Percentiles rank a stretch among this genome's conserved stretches.
Evolutionary conservation across 1,139 yeast genomes (phyloP).

Genomic region (Zygoascus hellenicus): DNA sequence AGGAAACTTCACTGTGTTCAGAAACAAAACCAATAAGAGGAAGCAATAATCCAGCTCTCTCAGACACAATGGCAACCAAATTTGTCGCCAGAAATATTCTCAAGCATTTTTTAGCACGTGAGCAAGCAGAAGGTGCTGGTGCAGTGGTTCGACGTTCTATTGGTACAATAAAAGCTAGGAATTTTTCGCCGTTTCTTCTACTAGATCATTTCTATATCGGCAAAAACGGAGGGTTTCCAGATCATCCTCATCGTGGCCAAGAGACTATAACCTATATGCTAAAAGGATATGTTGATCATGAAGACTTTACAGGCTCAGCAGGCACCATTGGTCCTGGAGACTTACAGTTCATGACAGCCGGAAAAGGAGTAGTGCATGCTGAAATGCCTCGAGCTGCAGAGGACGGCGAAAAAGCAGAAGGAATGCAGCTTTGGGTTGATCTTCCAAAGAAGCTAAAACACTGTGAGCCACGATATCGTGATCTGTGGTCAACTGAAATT

Average conservation of each 20-base stretch:
- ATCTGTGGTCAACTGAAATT: conserved; percentile 63
- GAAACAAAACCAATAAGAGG: too few species aligned
- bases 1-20: too few species aligned
- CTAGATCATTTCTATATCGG: conserved; percentile 46
- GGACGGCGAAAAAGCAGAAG: conserved; percentile 45
- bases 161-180: conserved; percentile 61
- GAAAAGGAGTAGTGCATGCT: conserved; percentile 79
- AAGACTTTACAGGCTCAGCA: conserved; percentile 80
- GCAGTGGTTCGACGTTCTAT: conserved; percentile 79
- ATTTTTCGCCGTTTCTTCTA: conserved; percentile 79
- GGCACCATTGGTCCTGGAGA: conserved; percentile 83
- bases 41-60: too few species aligned
- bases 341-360: conserved; percentile 93
- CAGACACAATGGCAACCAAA: neutral
- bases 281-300: conserved; percentile 79
- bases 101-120: conserved; percentile 57
- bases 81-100: conserved; percentile 43
- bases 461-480: conserved; percentile 74
- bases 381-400: conserved; percentile 72
- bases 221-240: conserved; percentile 69
- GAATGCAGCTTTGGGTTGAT: conserved; percentile 91
- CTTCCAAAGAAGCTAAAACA: conserved; percentile 66
- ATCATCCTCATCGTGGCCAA: conserved; percentile 90
- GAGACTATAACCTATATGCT: conserved; percentile 77
- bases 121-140: conserved; percentile 84